Evolutionary conservation across 106 monocot species (phyloP).

Genomic region (Gastrodia elata): DNA sequence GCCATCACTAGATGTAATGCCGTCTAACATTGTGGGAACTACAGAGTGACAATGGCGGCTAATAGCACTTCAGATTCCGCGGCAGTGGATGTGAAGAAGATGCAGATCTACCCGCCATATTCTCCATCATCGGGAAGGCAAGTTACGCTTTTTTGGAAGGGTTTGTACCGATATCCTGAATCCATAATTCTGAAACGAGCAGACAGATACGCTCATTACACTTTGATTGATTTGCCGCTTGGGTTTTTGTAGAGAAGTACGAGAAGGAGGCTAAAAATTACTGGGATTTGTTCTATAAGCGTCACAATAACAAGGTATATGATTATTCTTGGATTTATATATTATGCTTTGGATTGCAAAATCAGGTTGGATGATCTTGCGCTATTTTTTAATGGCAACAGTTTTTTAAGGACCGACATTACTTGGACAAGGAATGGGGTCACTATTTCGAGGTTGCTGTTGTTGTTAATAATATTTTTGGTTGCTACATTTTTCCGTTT

Average conservation of each 20-base stretch:
- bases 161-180: conserved; percentile 13
- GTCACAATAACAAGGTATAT: conserved; percentile 76
- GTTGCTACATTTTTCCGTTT: not conserved
- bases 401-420: conserved; percentile 99
- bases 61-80: conserved; percentile 6
- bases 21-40: too few species aligned
- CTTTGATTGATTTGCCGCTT: not conserved
- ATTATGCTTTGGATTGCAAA: not conserved
- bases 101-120: conserved; percentile 57
- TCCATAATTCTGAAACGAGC: not conserved
- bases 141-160: conserved; percentile 90
- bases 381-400: conserved; percentile 11
- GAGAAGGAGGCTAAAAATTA: conserved; percentile 88
- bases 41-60: conserved; percentile 1
- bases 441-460: conserved; percentile 50
- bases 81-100: conserved; percentile 31
- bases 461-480: not conserved
- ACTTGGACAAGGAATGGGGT: conserved; percentile 98
- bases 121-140: conserved; percentile 50
- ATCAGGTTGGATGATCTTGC: not conserved
- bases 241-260: conserved; percentile 66
- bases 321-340: not conserved
- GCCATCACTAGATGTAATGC: too few species aligned
- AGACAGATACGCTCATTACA: not conserved
- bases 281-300: conserved; percentile 94